Evolutionary conservation across 2,329 filamentous ascomycete species (phyloP).

Genomic region (Talaromyces sp.): DNA sequence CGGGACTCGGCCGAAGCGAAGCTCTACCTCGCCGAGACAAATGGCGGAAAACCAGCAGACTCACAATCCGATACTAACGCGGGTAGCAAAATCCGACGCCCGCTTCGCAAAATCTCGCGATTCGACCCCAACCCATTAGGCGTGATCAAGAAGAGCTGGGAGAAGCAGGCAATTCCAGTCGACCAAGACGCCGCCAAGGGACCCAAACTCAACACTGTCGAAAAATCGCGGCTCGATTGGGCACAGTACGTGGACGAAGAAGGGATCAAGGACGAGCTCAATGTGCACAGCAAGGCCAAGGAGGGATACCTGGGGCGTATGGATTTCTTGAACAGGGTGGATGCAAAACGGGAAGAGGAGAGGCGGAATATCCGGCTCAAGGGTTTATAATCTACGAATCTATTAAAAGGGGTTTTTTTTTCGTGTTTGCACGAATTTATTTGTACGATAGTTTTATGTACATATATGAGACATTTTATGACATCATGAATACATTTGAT

Average conservation of each 20-base stretch:
- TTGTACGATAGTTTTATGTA: slow-evolving; percentile 8
- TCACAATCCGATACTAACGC: slow-evolving; percentile 15
- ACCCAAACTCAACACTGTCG: slow-evolving; percentile 61
- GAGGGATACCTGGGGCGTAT: slow-evolving; percentile 57
- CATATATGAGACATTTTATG: slow-evolving; percentile 6
- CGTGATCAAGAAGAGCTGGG: slow-evolving; percentile 39
- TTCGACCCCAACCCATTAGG: slow-evolving; percentile 44
- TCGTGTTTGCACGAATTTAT: background rate
- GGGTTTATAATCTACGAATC: slow-evolving; percentile 20
- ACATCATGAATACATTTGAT: slow-evolving; percentile 7
- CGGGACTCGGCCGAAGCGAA: slow-evolving; percentile 52
- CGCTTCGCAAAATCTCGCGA: slow-evolving; percentile 38
- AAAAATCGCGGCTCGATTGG: slow-evolving; percentile 63
- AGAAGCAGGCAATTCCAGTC: slow-evolving; percentile 29
- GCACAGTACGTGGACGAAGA: slow-evolving; percentile 57
- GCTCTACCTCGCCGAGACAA: slow-evolving; percentile 43
- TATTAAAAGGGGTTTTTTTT: background rate
- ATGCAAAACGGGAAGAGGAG: slow-evolving; percentile 52
- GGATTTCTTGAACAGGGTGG: slow-evolving; percentile 57
- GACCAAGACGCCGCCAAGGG: slow-evolving; percentile 34
- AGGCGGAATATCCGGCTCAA: slow-evolving; percentile 47
- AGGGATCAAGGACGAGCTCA: slow-evolving; percentile 57
- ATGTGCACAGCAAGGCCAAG: slow-evolving; percentile 57
- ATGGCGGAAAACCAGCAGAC: slow-evolving; percentile 27
- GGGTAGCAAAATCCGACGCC: slow-evolving; percentile 29